Conservation (phyloP, 1,139 yeast genomes). For the Wickerhamomyces sp. region DNA sequence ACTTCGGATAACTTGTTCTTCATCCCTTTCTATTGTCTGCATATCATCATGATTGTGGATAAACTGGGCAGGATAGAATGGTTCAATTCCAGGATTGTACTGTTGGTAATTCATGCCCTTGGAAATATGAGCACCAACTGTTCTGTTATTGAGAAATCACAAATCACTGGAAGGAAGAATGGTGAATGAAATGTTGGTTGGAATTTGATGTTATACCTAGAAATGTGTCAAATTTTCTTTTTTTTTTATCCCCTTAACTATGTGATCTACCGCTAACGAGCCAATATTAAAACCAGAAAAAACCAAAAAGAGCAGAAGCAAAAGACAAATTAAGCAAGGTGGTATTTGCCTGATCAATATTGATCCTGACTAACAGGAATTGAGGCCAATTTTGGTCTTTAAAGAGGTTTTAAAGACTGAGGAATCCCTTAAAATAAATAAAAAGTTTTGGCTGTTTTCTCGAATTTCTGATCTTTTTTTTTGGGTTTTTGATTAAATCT, state of each 20-base stretch:
- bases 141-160: neutral
- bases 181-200: neutral
- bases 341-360: too few relatives aligned
- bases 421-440: too few relatives aligned
- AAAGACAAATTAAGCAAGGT: too few relatives aligned
- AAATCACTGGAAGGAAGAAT: too few relatives aligned
- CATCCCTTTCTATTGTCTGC: neutral
- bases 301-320: neutral
- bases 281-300: neutral
- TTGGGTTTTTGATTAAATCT: too few relatives aligned
- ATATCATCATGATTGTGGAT: neutral
- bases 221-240: neutral
- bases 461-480: too few relatives aligned
- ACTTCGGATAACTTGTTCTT: neutral
- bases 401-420: too few relatives aligned
- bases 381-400: too few relatives aligned
- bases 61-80: neutral
- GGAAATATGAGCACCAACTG: neutral
- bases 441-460: too few relatives aligned
- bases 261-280: neutral
- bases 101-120: neutral
- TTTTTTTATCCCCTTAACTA: neutral
- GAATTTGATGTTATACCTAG: neutral
- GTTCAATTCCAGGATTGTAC: neutral
- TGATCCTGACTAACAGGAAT: too few relatives aligned